These are phyloP conservation scores for Micractinium sp. DNA, from an alignment of 139 green algal genomes.

Conservation along the genomic window DNA sequence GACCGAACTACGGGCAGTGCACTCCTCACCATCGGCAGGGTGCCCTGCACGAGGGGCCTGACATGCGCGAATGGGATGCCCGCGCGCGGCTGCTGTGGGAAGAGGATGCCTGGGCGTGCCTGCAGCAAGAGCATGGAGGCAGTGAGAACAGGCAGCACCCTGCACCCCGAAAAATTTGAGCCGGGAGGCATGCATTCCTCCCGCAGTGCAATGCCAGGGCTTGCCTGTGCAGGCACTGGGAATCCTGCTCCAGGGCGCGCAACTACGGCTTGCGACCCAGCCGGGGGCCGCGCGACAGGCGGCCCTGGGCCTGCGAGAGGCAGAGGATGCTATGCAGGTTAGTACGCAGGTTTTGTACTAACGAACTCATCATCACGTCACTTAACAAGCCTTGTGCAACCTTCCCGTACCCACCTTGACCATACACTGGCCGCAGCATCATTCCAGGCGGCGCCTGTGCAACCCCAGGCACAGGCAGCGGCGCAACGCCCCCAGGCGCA, in stretches of 20 bases:
- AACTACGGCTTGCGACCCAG: background rate
- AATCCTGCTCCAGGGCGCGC: constrained; percentile 9
- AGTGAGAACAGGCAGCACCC: background rate
- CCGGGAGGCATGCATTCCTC: background rate
- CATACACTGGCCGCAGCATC: background rate
- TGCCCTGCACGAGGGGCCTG: background rate
- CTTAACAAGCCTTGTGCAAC: too few relatives aligned
- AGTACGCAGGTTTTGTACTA: too few relatives aligned
- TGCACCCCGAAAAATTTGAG: background rate
- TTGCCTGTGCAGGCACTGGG: constrained; percentile 13
- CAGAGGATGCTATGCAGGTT: background rate
- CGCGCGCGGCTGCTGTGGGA: background rate
- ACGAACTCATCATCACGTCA: too few relatives aligned
- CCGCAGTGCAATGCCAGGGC: background rate
- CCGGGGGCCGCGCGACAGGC: background rate
- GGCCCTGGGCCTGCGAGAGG: background rate
- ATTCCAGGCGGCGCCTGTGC: too few relatives aligned
- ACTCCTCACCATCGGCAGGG: background rate
- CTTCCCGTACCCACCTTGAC: background rate
- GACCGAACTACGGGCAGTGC: background rate
- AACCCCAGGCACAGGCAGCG: too few relatives aligned
- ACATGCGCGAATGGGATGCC: background rate
- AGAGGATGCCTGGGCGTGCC: background rate
- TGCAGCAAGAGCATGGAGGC: background rate
- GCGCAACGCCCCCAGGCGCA: too few relatives aligned